These are phyloP conservation scores for Myriangium duriaei DNA, from an alignment of 2,329 filamentous ascomycete species.

Conservation along the genomic window DNA sequence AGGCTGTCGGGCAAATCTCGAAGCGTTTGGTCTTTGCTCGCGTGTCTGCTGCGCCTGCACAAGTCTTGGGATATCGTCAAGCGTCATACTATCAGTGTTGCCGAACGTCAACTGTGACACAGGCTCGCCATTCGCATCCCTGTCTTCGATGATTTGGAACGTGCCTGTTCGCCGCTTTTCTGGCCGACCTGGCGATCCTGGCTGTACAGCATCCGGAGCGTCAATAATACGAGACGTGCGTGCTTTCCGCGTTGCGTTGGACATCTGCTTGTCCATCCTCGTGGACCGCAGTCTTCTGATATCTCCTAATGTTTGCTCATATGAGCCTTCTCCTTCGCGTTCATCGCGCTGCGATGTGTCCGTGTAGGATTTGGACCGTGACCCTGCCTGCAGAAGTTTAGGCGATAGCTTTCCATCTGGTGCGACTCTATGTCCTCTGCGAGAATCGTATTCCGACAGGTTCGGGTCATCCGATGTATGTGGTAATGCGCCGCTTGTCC, in stretches of 20 bases:
- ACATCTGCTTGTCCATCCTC: slow-evolving; percentile 84
- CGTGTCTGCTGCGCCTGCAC: slow-evolving; percentile 90
- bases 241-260: slow-evolving; percentile 81
- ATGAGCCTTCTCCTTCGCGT: slow-evolving; percentile 52
- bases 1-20: slow-evolving; percentile 61
- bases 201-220: slow-evolving; percentile 61
- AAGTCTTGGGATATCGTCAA: slow-evolving; percentile 93
- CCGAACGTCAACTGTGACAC: slow-evolving; percentile 71
- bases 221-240: slow-evolving; percentile 88
- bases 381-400: slow-evolving; percentile 49
- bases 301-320: slow-evolving; percentile 93
- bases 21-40: slow-evolving; percentile 72
- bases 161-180: slow-evolving; percentile 30
- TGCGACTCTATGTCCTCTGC: slow-evolving; percentile 47
- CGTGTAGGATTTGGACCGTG: slow-evolving; percentile 61
- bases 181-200: slow-evolving; percentile 56
- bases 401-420: slow-evolving; percentile 32
- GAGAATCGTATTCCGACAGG: slow-evolving; percentile 52
- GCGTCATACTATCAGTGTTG: slow-evolving; percentile 76
- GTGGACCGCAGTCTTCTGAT: slow-evolving; percentile 86
- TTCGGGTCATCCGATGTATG: slow-evolving; percentile 62
- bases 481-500: slow-evolving; percentile 69
- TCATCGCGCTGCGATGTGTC: slow-evolving; percentile 44
- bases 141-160: slow-evolving; percentile 72
- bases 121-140: slow-evolving; percentile 54